Conservation (phyloP, 345 rosid genomes). For the Pistacia integerrima region DNA sequence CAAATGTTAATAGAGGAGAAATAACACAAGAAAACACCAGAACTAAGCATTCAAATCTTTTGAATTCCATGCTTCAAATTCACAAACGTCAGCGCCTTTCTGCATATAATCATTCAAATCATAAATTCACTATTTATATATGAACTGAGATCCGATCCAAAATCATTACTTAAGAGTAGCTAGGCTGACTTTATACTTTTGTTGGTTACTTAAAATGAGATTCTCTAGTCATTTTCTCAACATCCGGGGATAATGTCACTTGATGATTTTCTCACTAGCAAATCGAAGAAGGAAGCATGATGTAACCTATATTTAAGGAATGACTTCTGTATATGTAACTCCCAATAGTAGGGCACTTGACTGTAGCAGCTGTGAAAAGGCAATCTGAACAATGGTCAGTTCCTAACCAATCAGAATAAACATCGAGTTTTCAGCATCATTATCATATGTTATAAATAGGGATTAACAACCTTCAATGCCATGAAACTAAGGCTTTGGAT, state of each 20-base stretch:
- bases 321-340: background rate
- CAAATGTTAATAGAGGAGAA: background rate
- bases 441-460: too few species aligned
- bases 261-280: background rate
- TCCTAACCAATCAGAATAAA: background rate
- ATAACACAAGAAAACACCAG: conserved; percentile 2
- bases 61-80: conserved; percentile 8
- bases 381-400: background rate
- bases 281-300: background rate
- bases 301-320: background rate
- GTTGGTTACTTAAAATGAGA: conserved; percentile 8
- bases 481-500: background rate
- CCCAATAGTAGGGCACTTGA: too few species aligned
- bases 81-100: background rate
- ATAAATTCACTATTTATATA: background rate
- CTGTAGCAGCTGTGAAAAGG: background rate
- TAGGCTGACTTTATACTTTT: background rate
- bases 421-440: background rate
- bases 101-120: background rate
- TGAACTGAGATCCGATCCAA: background rate
- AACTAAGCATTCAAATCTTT: background rate
- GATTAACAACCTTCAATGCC: too few species aligned
- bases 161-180: background rate
- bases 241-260: background rate
- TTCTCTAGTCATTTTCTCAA: conserved; percentile 10